Evolutionary conservation across 345 rosid species (phyloP).

Genomic region (Gynandropsis gynandra): DNA sequence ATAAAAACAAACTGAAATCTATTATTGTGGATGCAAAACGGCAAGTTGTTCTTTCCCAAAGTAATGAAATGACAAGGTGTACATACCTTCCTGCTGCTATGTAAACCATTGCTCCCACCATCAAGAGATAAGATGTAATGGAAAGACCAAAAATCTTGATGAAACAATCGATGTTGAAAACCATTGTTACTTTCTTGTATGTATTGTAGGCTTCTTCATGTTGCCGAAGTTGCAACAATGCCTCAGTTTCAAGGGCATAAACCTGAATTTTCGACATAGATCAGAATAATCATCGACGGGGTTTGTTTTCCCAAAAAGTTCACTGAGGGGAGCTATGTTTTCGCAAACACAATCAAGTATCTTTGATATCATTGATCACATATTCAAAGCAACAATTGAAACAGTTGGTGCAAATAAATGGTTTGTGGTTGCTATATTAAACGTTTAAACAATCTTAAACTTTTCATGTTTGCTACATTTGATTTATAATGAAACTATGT

Average conservation of each 20-base stretch:
- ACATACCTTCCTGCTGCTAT: conserved; percentile 65
- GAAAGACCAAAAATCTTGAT: conserved; percentile 43
- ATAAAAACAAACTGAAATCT: too few relatives aligned
- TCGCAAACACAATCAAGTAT: too few relatives aligned
- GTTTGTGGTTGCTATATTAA: too few relatives aligned
- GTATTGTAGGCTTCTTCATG: conserved; percentile 50
- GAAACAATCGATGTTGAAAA: conserved; percentile 31
- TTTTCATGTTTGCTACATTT: too few relatives aligned
- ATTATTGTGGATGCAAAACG: not conserved
- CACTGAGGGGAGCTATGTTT: too few relatives aligned
- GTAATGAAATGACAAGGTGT: not conserved
- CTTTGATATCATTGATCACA: too few relatives aligned
- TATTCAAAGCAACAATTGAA: too few relatives aligned
- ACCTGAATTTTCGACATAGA: conserved; percentile 26
- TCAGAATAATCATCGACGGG: not conserved
- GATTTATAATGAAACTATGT: too few relatives aligned
- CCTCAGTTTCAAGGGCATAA: conserved; percentile 54
- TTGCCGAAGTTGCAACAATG: conserved; percentile 45
- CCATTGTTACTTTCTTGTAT: conserved; percentile 38
- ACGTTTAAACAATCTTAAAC: too few relatives aligned
- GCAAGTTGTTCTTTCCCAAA: not conserved
- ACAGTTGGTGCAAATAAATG: too few relatives aligned
- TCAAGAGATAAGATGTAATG: conserved; percentile 33
- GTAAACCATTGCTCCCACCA: conserved; percentile 47
- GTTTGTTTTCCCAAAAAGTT: too few relatives aligned